A percentile compares a stretch with the other conserved stretches of the same genome.
phyloP scores from a whole-genome alignment of 2,329 filamentous ascomycete species.

The Phyllosticta paracitricarpa region DNA sequence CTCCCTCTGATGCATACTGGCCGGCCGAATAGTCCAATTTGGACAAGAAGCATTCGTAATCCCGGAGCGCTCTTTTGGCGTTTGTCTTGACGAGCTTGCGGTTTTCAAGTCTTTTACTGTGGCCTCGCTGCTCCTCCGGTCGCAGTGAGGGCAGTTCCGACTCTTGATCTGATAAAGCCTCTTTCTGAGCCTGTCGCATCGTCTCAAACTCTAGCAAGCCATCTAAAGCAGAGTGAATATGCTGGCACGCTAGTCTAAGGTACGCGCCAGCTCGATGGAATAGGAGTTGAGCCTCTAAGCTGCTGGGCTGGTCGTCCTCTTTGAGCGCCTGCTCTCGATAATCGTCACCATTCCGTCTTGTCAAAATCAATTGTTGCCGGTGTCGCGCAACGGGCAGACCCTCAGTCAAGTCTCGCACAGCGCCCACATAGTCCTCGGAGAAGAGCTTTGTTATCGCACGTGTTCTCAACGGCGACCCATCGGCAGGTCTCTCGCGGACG shows the following conservation, averaged over 20 bases:
- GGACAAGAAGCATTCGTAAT: conserved; percentile 63
- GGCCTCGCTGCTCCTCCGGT: conserved; percentile 38
- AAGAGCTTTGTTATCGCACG: conserved; percentile 65
- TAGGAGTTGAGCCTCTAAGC: conserved; percentile 62
- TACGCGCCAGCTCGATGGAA: conserved; percentile 69
- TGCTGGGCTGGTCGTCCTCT: conserved; percentile 61
- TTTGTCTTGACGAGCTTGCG: conserved; percentile 62
- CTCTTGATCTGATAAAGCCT: conserved; percentile 17
- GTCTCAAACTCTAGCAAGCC: conserved; percentile 32
- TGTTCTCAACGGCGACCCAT: conserved; percentile 60
- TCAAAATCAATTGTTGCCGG: conserved; percentile 44
- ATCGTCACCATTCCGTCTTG: conserved; percentile 29
- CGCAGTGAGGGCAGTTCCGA: conserved; percentile 26
- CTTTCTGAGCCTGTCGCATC: conserved; percentile 16
- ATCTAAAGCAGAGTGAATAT: conserved; percentile 49
- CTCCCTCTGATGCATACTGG: conserved; percentile 7
- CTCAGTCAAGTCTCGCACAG: conserved; percentile 58
- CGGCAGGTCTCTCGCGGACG: conserved; percentile 51
- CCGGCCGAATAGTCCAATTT: conserved; percentile 72
- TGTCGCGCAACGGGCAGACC: conserved; percentile 50
- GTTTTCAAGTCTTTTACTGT: conserved; percentile 44
- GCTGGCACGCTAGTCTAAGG: conserved; percentile 58
- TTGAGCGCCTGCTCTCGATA: conserved; percentile 32
- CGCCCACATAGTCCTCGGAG: conserved; percentile 62
- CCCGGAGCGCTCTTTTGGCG: conserved; percentile 65